A percentile compares a stretch with the other conserved stretches of the same genome.
Evolutionary conservation across 2,329 filamentous ascomycete species (phyloP).

Genomic region (Aspergillus brasiliensis): DNA sequence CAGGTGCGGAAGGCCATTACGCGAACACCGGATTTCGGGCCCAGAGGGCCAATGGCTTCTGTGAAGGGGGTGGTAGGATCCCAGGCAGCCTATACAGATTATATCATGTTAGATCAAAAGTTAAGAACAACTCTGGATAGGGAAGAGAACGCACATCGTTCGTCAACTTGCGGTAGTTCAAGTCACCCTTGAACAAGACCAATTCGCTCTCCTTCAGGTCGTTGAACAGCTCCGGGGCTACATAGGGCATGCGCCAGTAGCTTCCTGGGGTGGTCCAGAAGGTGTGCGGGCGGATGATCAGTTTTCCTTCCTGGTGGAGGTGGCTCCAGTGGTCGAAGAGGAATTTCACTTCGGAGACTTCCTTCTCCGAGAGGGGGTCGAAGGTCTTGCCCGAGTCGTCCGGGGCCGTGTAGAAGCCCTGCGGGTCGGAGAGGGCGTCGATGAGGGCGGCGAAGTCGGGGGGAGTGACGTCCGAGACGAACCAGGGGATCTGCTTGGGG

Average conservation of each 20-base stretch:
- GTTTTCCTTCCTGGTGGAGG: slow-evolving; percentile 79
- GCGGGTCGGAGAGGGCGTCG: slow-evolving; percentile 74
- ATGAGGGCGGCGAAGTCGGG: slow-evolving; percentile 83
- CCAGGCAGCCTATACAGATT: slow-evolving; percentile 72
- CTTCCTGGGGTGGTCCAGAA: slow-evolving; percentile 91
- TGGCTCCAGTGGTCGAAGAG: slow-evolving; percentile 80
- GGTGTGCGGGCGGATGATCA: slow-evolving; percentile 77
- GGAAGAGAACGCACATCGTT: slow-evolving; percentile 68
- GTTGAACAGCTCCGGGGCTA: slow-evolving; percentile 67
- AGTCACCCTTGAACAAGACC: slow-evolving; percentile 93
- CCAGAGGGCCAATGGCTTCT: slow-evolving; percentile 82
- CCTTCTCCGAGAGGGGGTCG: slow-evolving; percentile 65
- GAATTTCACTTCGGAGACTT: slow-evolving; percentile 68
- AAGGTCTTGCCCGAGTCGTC: slow-evolving; percentile 64
- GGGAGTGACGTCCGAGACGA: slow-evolving; percentile 92
- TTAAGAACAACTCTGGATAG: too few relatives aligned
- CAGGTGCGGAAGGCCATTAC: slow-evolving; percentile 87
- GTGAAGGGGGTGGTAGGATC: slow-evolving; percentile 83
- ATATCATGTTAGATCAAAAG: background rate
- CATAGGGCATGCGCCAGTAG: slow-evolving; percentile 80
- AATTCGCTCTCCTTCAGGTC: slow-evolving; percentile 83
- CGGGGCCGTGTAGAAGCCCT: slow-evolving; percentile 75
- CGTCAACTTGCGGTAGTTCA: slow-evolving; percentile 94
- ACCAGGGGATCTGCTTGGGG: slow-evolving; percentile 96
- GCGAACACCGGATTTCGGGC: slow-evolving; percentile 77